Base-by-base conservation (phyloP, 805 yeast species). In the Torulaspora delbrueckii region DNA sequence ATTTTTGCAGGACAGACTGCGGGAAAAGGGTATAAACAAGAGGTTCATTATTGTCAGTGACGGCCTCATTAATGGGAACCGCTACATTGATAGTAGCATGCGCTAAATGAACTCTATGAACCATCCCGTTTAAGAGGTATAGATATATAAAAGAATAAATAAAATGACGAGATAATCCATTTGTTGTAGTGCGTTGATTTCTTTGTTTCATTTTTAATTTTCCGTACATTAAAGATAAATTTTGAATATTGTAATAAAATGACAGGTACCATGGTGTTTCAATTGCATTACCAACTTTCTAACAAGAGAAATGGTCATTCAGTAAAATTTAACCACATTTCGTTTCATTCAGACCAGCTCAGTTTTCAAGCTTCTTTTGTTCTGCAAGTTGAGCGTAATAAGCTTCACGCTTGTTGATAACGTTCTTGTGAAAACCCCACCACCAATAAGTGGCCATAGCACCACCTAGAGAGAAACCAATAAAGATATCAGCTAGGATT, bases 341-440 rank as follows among this genome's bases (percentile, higher is more conserved):
- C 23, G n/a, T 34, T 27, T 24, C 18, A 34, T 26, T 19, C 23
- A 19, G 36, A 10, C 32, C 26, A 19, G 23, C 43, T 37, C 46
- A 55, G 40, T 53, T 53, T 37, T 60, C 61, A 39, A 62, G 61
- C 46, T 76, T 77, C 76, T 84, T 84, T 71, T 81, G 75, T 65
- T 82, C 81, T 58, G 89, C 91, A 67, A 85, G 72, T 59, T 81
- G 74, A 52, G 83, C 80, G 72, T 90, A 90, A 79, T 80, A 88
- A 47, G 78, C 81, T 69, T 90, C 97, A 78, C 96, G 86, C 62
- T 72, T 76, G 56, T 75, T 76, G 47, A 86, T 84, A 50, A 74
- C 57, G 30, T 81, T 78, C 74, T 78, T 82, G 84, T 90, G 97
- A 79, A 70, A 74, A 24, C 79, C 86, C 78, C 81, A 80, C 87